These are phyloP conservation scores for Ophiosphaerella herpotricha DNA, from an alignment of 2,329 filamentous ascomycete genomes.

Conservation along the genomic window DNA sequence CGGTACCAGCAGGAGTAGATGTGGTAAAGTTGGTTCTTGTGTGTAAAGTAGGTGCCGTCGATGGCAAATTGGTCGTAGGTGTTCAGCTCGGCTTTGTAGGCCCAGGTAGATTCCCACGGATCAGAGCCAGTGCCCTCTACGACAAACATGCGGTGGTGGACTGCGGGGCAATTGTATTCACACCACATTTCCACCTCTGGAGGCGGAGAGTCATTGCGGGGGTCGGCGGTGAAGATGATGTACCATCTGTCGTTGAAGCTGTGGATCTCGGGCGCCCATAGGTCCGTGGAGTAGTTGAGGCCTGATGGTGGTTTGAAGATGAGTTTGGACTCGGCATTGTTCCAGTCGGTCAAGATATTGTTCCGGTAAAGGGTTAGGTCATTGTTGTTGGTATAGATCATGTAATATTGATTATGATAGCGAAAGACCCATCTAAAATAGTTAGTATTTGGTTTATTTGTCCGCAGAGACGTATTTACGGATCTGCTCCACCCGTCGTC, in stretches of 20 bases:
- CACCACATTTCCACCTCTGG: slow-evolving; percentile 56
- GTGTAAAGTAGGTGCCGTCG: slow-evolving; percentile 58
- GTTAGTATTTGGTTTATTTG: not conserved
- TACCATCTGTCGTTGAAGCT: slow-evolving; percentile 55
- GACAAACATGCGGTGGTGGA: slow-evolving; percentile 59
- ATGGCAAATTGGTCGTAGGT: slow-evolving; percentile 60
- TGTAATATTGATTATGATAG: slow-evolving; percentile 50
- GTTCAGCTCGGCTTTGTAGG: slow-evolving; percentile 53
- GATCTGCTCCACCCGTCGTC: slow-evolving; percentile 49
- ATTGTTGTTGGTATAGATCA: slow-evolving; percentile 51
- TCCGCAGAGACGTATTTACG: slow-evolving; percentile 28
- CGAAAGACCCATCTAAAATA: slow-evolving; percentile 48
- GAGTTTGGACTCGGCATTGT: slow-evolving; percentile 49
- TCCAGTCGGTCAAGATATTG: slow-evolving; percentile 50
- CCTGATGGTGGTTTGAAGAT: slow-evolving; percentile 50
- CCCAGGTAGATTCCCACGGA: slow-evolving; percentile 53
- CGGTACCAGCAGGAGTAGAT: slow-evolving; percentile 49
- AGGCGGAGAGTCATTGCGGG: slow-evolving; percentile 52
- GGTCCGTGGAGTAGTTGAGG: slow-evolving; percentile 52
- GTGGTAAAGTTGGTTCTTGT: slow-evolving; percentile 45
- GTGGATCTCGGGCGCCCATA: slow-evolving; percentile 59
- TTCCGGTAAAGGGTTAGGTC: slow-evolving; percentile 52
- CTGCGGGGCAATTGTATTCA: slow-evolving; percentile 55
- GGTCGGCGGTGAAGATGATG: slow-evolving; percentile 59
- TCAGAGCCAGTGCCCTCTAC: slow-evolving; percentile 50